Evolutionary conservation across 805 yeast species (phyloP), one percentile per base, ranked within the genome.

Genomic region (Brettanomyces anomalus): DNA sequence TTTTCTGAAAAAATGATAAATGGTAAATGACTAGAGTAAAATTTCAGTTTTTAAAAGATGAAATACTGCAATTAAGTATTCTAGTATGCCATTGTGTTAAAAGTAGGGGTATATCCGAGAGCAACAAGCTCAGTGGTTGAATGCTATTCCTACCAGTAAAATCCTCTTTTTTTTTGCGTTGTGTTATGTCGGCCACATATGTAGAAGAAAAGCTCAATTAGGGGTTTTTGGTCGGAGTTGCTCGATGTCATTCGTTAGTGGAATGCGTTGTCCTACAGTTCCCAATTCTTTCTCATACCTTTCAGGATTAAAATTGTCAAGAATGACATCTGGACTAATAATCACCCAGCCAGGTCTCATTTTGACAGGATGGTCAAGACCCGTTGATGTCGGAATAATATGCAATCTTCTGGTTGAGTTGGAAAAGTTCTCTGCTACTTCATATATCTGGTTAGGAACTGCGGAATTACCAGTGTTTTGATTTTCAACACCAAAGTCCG

Each of bases 321-420:
- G 55, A 50, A 86, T 60, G 3, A 83, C 77, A 61, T 88, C 96
- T 1, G 96, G 96, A 52, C 88, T 74, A 72, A 85, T 68, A 8
- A 88, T 75, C 4, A 86, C 93, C 97, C 97, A 89, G 4, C 97
- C 97, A 8, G 78, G 80, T 55, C 96, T 76, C 46, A 76, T 59
- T 48, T 71, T 72, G 16, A 83, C 74, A 28, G 84, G 82, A 31
- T 72, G 74, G 33, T 81, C 73, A 48, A 68, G 67, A 0, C 88
- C 90, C 2, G 85, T 70, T 50, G 73, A 66, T 13, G 83, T 72
- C 1, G 96, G 96, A 18, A 90, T 72, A 28, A 89, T 85, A 59
- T 90, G 97, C 28, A 90, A 62, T 52, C 96, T 72, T 57, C 90
- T 72, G 31, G 81, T 81, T 43, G 93, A 83, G 43, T 81, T 79